Evolutionary conservation across 2,329 filamentous ascomycete genomes (phyloP).

Genomic region (Dactylellina drechsleri): DNA sequence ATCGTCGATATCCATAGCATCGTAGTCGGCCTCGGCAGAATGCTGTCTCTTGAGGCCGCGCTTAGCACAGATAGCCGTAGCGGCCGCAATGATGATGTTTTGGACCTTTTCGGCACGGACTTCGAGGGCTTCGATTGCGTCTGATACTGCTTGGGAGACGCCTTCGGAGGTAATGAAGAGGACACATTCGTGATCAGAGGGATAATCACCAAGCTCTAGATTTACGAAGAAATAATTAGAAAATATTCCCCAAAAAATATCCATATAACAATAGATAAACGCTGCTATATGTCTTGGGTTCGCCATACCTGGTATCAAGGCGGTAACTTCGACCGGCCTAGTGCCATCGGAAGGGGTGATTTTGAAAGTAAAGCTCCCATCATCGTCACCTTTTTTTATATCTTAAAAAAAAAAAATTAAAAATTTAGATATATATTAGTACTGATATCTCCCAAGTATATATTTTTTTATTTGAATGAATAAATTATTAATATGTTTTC

Average conservation of each 20-base stretch:
- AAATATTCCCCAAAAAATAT: too few relatives aligned
- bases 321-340: constrained; percentile 61
- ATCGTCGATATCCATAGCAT: constrained; percentile 61
- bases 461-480: neutral
- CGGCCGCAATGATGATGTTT: constrained; percentile 38
- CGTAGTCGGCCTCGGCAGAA: constrained; percentile 58
- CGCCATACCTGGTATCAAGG: constrained; percentile 62
- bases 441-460: too few relatives aligned
- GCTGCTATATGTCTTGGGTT: neutral
- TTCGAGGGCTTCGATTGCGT: constrained; percentile 58
- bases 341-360: constrained; percentile 63
- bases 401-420: constrained; percentile 55
- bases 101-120: constrained; percentile 29
- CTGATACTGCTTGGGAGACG: constrained; percentile 62
- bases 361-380: constrained; percentile 76
- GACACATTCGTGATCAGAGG: constrained; percentile 68
- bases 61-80: constrained; percentile 37
- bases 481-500: neutral
- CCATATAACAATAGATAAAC: too few relatives aligned
- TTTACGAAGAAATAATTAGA: neutral
- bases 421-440: neutral
- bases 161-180: constrained; percentile 67
- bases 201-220: constrained; percentile 70
- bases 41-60: constrained; percentile 55
- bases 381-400: constrained; percentile 73